Evolutionary conservation across 78 protist genomes (phyloP).

Genomic region (Protostelium mycophagum): DNA sequence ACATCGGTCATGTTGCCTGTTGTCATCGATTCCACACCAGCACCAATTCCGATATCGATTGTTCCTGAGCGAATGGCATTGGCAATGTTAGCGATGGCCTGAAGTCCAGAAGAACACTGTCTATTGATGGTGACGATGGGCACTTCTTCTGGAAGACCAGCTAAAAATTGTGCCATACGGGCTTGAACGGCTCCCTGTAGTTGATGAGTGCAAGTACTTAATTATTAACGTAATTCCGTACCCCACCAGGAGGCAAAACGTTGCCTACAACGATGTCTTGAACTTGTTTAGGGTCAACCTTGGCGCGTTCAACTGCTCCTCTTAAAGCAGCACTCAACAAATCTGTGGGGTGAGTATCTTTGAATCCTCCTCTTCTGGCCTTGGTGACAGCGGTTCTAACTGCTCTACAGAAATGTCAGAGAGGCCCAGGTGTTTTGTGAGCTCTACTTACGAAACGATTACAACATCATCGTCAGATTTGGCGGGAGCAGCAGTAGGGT

Average conservation of each 20-base stretch:
- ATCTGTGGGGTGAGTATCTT: conserved; percentile 67
- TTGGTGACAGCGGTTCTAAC: conserved; percentile 65
- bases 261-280: conserved; percentile 73
- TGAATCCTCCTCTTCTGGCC: conserved; percentile 72
- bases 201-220: neutral
- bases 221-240: neutral
- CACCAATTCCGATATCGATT: conserved; percentile 81
- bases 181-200: conserved; percentile 51
- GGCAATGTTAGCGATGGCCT: conserved; percentile 77
- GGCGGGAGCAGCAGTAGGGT: neutral
- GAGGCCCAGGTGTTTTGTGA: too few relatives aligned
- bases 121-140: conserved; percentile 66
- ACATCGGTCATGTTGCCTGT: conserved; percentile 56
- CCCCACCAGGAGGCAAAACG: conserved; percentile 31
- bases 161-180: conserved; percentile 56
- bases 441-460: conserved; percentile 45
- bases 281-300: conserved; percentile 40
- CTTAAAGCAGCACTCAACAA: conserved; percentile 63
- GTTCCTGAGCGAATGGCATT: conserved; percentile 63
- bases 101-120: conserved; percentile 89
- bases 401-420: neutral
- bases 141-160: conserved; percentile 60
- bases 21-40: conserved; percentile 88
- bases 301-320: conserved; percentile 35
- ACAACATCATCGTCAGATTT: conserved; percentile 59